Conservation (phyloP, 2,329 filamentous ascomycete species). For the Trichophaea hybrida region DNA sequence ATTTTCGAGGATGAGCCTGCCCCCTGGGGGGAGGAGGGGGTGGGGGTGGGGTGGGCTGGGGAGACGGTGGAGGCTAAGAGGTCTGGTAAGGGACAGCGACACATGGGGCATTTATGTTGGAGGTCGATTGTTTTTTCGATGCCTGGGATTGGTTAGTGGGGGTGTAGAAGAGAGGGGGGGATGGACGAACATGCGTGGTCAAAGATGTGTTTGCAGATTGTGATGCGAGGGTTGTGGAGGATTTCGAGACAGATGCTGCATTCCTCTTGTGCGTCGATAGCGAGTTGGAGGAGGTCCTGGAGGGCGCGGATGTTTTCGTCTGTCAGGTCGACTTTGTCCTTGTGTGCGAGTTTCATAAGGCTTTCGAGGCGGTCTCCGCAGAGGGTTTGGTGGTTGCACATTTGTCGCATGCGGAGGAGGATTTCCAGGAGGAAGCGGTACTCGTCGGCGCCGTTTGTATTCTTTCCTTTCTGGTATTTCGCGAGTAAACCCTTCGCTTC, state of each 20-base stretch:
- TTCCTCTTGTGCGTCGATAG: slow-evolving; percentile 66
- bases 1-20: slow-evolving; percentile 67
- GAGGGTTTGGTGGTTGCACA: slow-evolving; percentile 80
- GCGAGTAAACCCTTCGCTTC: slow-evolving; percentile 61
- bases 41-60: neutral
- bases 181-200: slow-evolving; percentile 44
- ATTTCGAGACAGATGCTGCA: slow-evolving; percentile 69
- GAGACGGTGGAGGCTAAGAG: slow-evolving; percentile 31
- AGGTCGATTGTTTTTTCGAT: slow-evolving; percentile 59
- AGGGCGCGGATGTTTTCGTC: slow-evolving; percentile 57
- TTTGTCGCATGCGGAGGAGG: slow-evolving; percentile 66
- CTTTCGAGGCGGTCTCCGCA: slow-evolving; percentile 59
- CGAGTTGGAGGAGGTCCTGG: slow-evolving; percentile 60
- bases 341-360: slow-evolving; percentile 55
- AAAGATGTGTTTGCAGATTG: slow-evolving; percentile 69
- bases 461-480: slow-evolving; percentile 38
- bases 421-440: slow-evolving; percentile 70
- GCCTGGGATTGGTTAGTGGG: slow-evolving; percentile 12
- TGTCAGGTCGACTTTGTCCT: slow-evolving; percentile 50
- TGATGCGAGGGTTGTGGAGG: slow-evolving; percentile 62
- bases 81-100: slow-evolving; percentile 52
- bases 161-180: no score
- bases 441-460: slow-evolving; percentile 31
- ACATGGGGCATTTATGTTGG: slow-evolving; percentile 74
- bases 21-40: slow-evolving; percentile 34